Base-by-base conservation (phyloP, 768 basidiomycete species). In the Serendipita sp. region DNA sequence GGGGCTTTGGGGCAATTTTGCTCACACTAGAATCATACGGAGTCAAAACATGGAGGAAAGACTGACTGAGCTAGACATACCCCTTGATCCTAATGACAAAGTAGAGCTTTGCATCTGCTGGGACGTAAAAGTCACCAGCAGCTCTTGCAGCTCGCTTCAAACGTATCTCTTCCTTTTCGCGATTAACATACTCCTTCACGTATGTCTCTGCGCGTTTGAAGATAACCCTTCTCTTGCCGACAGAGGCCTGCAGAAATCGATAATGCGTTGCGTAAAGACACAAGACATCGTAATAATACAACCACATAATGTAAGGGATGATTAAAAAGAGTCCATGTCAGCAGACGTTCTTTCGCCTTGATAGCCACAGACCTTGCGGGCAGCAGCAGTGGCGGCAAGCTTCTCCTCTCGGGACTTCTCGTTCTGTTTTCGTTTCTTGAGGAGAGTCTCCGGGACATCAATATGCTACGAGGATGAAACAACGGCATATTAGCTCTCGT, bases 191-290 rank as follows among this genome's bases (percentile, higher is more conserved):
- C 78, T 97, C 95, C 81, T 97, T 95, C 68, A 97, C 93, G 75
- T 96, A 98, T 64, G 87, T 76, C 77, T 98, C 95, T 41, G 96
- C 96, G 65, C 96, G 90, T 86, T 98, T 98, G 86, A 98, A 98
- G 79, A 97, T 84, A 74, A 96, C 85, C 76, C 86, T 88, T 77
- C 96, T 87, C 81, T 95, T 94, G 64, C 90, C 85, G 73, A 87
- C 88, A 70, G 83, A 78, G 51, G 85, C 86, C 94, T 97, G 71
- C 41, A 3, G 33, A 50, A 50, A 44, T 33, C 13, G 45, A 34
- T 65, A 44, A 67, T 70, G 31, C 60, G 38, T 38, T 28, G 0
- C 45, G 24, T 31, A 56, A 64, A 38, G 53, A 16, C 58, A 64
- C 66, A 65, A 64, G 63, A 65, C 65, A 64, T 61, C 43, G 61